Evolutionary conservation across 176 grass and related monocot species (phyloP), one percentile per base, ranked within the genome.

Genomic region (Urochloa ruziziensis): DNA sequence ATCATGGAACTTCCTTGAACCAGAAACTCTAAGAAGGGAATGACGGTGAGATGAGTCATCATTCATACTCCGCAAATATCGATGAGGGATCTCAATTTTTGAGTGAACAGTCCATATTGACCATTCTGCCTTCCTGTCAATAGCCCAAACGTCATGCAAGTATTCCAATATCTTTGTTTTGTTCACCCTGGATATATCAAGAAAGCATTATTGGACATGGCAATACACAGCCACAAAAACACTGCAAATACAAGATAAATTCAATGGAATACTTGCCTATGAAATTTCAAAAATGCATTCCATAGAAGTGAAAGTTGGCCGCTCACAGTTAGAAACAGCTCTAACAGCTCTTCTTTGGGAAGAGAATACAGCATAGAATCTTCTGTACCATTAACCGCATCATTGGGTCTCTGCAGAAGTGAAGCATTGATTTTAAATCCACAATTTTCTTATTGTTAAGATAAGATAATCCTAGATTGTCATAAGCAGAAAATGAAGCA

Each of bases 51-150:
- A 89, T 61, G 93, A 94, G 8, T 99, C 97, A 57, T 94, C 93
- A 62, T 17, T 73, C 61, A 72, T 80, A 71, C 86, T 96, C 57
- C 81, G 80, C 74, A 96, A 83, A 85, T 99, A 96, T 34, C 83
- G 89, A 74, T 96, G 91, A 8, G 93, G 91, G 37, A 96, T 91
- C 65, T 99, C 91, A 4, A 92, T 89, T 74, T 92, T 99, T n/a
- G 93, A 99, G 86, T 99, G 86, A 87, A 96, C 84, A 23, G 91
- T 96, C 97, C 97, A 99, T 80, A 99, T 96, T 79, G 97, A 96
- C 96, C 96, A 99, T 87, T 99, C 91, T 80, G 91, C 82, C 80
- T 89, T 99, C 60, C 93, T 85, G 51, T 91, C 93, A 77, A 76
- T 80, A 59, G 91, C 89, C 97, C 97, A 99, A 51, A 78, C 47